These are phyloP conservation scores for Alternaria sp. DNA, from an alignment of 2,329 filamentous ascomycete species.

Conservation along the genomic window DNA sequence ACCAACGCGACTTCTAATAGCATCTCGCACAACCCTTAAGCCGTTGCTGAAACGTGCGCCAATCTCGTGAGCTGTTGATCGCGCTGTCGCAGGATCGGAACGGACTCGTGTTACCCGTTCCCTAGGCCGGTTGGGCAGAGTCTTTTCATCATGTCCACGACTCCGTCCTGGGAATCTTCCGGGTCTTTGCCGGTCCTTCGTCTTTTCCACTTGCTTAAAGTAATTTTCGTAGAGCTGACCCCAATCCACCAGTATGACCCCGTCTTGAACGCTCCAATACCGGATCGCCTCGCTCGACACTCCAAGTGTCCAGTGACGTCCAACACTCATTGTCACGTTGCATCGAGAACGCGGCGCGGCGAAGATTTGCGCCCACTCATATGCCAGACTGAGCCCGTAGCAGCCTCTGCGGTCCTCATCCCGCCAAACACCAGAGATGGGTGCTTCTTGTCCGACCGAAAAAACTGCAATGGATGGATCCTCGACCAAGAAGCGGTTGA, in stretches of 20 bases:
- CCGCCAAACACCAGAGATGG: conserved; percentile 9
- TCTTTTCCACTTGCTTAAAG: conserved; percentile 7
- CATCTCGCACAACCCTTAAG: background rate
- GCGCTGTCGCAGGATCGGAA: background rate
- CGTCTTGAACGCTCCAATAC: conserved; percentile 14
- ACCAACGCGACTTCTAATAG: background rate
- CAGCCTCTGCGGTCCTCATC: background rate
- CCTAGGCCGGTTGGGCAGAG: background rate
- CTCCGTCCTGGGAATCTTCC: background rate
- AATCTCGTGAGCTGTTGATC: conserved; percentile 6
- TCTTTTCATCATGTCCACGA: conserved; percentile 2
- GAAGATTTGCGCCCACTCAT: conserved; percentile 6
- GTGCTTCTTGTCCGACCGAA: conserved; percentile 13
- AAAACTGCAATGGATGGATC: conserved; percentile 21
- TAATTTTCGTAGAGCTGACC: conserved; percentile 15
- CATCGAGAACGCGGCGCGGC: background rate
- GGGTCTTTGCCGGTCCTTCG: conserved; percentile 1
- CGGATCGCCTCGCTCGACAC: conserved; percentile 8
- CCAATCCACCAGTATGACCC: conserved; percentile 18
- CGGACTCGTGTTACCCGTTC: background rate
- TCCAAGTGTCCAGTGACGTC: conserved; percentile 14
- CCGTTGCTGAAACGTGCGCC: background rate
- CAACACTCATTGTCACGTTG: conserved; percentile 13
- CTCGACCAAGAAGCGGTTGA: conserved; percentile 19
- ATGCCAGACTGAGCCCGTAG: background rate